Evolutionary conservation across 2,329 filamentous ascomycete species (phyloP).

Genomic region (Alternaria gaisen): DNA sequence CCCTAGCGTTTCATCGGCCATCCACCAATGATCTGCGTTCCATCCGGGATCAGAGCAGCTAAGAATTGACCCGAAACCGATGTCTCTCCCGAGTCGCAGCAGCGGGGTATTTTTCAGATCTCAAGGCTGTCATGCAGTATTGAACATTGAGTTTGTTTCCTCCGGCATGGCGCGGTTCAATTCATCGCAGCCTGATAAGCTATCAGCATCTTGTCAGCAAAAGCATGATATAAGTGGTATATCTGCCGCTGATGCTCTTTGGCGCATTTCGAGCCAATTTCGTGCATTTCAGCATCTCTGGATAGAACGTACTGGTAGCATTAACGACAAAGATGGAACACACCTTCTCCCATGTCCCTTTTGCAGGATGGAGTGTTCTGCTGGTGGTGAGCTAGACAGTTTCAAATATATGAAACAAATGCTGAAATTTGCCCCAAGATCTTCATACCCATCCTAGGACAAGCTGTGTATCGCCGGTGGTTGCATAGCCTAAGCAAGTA

Average conservation of each 20-base stretch:
- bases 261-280: too few relatives aligned
- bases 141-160: not conserved
- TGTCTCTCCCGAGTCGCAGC: not conserved
- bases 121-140: not conserved
- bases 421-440: not conserved
- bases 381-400: constrained; percentile 1
- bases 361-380: not conserved
- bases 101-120: not conserved
- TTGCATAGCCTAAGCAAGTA: not conserved
- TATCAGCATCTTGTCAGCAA: not conserved
- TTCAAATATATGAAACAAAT: not conserved
- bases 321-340: not conserved
- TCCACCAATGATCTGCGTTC: not conserved
- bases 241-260: not conserved
- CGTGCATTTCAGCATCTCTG: not conserved
- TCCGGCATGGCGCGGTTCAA: not conserved
- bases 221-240: not conserved
- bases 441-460: not conserved
- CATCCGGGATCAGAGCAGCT: not conserved
- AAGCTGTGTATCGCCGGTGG: not conserved
- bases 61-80: not conserved
- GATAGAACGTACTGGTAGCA: not conserved
- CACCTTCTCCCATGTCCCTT: not conserved
- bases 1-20: not conserved
- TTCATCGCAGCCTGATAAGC: not conserved